Evolutionary conservation across 257 asterid genomes (phyloP).

Genomic region (Petunia axillaris): DNA sequence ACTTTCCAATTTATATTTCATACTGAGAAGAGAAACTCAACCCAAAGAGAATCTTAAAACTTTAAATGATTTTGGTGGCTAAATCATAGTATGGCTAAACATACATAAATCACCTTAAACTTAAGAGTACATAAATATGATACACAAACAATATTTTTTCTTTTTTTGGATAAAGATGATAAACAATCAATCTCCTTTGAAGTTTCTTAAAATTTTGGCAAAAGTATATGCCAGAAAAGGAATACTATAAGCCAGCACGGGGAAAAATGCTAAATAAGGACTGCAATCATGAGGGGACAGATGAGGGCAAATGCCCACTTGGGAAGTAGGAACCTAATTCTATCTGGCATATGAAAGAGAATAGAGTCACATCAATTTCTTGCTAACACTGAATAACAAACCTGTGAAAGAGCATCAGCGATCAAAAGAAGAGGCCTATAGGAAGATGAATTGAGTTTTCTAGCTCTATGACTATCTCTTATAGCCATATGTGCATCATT

Average conservation of each 20-base stretch:
- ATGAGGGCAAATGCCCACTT: not conserved
- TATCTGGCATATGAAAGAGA: constrained; percentile 13
- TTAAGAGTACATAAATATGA: constrained; percentile 4
- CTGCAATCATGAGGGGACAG: not conserved
- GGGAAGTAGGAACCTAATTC: not conserved
- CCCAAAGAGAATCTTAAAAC: constrained; percentile 15
- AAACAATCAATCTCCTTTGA: not conserved
- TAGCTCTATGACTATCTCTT: constrained; percentile 85
- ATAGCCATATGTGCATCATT: constrained; percentile 85
- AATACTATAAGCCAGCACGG: not conserved
- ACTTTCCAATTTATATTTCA: not conserved
- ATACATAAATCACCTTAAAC: not conserved
- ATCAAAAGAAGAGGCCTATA: constrained; percentile 72
- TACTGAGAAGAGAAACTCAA: constrained; percentile 9
- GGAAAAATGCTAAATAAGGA: not conserved
- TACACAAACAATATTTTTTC: not conserved
- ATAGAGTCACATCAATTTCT: not conserved
- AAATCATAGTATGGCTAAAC: not conserved
- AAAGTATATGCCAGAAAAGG: not conserved
- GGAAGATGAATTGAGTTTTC: constrained; percentile 68
- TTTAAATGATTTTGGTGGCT: not conserved
- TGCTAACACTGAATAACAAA: constrained; percentile 38
- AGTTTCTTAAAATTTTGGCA: not conserved
- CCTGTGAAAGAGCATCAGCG: constrained; percentile 82
- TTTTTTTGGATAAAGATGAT: too few species aligned